phyloP scores from a whole-genome alignment of 2,329 filamentous ascomycete genomes.

The Fusarium siculi region DNA sequence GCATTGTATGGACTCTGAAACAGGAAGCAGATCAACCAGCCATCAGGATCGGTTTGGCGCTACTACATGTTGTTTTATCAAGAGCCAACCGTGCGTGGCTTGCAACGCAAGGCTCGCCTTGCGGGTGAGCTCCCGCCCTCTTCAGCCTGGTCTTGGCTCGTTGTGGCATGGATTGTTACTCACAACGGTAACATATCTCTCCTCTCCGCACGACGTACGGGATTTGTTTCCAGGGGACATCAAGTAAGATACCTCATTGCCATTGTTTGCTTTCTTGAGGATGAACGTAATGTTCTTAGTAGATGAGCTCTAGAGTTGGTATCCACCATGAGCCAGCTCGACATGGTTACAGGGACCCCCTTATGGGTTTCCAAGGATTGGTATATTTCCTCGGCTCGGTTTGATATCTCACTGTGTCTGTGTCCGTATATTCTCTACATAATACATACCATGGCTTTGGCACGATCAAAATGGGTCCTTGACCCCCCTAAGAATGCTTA shows the following conservation, averaged over 20 bases:
- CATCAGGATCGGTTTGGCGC: slow-evolving; percentile 31
- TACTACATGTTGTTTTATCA: slow-evolving; percentile 9
- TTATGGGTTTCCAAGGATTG: slow-evolving; percentile 17
- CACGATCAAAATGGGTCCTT: slow-evolving; percentile 10
- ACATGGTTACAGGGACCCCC: neutral
- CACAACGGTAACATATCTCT: neutral
- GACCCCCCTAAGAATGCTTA: slow-evolving; percentile 20
- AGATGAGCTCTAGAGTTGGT: neutral
- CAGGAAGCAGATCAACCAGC: slow-evolving; percentile 36
- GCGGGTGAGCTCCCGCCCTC: slow-evolving; percentile 8
- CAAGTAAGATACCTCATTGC: neutral
- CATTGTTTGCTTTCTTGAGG: slow-evolving; percentile 19
- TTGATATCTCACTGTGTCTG: neutral
- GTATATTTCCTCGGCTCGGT: slow-evolving; percentile 8
- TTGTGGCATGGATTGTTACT: slow-evolving; percentile 5
- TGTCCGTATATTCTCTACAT: slow-evolving; percentile 2
- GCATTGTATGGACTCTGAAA: slow-evolving; percentile 39
- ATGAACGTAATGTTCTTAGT: slow-evolving; percentile 12
- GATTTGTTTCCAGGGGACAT: slow-evolving; percentile 6
- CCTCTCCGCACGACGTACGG: neutral
- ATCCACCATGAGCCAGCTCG: neutral
- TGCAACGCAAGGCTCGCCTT: slow-evolving; percentile 35
- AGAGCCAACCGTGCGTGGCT: slow-evolving; percentile 14
- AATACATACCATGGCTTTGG: slow-evolving; percentile 1
- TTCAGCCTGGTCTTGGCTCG: slow-evolving; percentile 8